A percentile compares a stretch with the other conserved stretches of the same genome.
Conservation (phyloP, 495 filamentous ascomycete genomes). For the Poronia punctata region DNA sequence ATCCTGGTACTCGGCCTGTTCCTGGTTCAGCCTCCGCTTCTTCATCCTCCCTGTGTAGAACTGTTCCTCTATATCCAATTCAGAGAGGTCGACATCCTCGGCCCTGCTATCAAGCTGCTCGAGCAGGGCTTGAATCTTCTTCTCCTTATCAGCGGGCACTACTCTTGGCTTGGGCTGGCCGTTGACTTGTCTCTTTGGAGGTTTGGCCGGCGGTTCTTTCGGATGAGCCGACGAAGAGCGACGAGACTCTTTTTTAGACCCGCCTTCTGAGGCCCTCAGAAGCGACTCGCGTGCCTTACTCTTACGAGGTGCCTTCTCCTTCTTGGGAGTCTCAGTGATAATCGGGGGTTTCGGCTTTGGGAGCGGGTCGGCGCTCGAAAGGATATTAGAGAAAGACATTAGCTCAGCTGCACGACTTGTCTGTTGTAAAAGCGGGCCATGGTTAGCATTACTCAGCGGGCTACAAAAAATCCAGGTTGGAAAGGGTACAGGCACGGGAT, state of each 20-base stretch:
- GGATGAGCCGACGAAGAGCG: slow-evolving; percentile 36
- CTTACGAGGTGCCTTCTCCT: slow-evolving; percentile 29
- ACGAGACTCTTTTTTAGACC: slow-evolving; percentile 34
- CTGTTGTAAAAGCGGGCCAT: slow-evolving; percentile 27
- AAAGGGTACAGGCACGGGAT: neutral
- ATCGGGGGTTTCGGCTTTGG: slow-evolving; percentile 40
- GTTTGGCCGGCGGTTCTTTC: slow-evolving; percentile 38
- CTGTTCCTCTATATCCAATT: slow-evolving; percentile 52
- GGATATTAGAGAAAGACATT: slow-evolving; percentile 88
- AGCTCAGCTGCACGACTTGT: slow-evolving; percentile 67
- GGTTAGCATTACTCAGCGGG: slow-evolving; percentile 13
- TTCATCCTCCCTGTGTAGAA: slow-evolving; percentile 52
- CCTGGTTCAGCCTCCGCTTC: slow-evolving; percentile 53
- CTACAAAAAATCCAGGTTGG: slow-evolving; percentile 15
- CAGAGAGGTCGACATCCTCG: slow-evolving; percentile 59
- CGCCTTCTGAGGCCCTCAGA: slow-evolving; percentile 30
- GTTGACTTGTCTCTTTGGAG: slow-evolving; percentile 46
- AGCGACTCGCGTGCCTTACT: slow-evolving; percentile 38
- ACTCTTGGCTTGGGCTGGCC: slow-evolving; percentile 45
- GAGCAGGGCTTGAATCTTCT: slow-evolving; percentile 57
- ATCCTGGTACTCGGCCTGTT: slow-evolving; percentile 46
- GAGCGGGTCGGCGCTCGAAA: slow-evolving; percentile 64
- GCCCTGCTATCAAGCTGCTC: slow-evolving; percentile 62
- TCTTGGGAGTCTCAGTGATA: slow-evolving; percentile 25
- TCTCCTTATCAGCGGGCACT: slow-evolving; percentile 58